Percentiles rank a stretch among this genome's conserved stretches.
Evolutionary conservation across 2,329 filamentous ascomycete genomes (phyloP).

Genomic region (Tolypocladium paradoxum): DNA sequence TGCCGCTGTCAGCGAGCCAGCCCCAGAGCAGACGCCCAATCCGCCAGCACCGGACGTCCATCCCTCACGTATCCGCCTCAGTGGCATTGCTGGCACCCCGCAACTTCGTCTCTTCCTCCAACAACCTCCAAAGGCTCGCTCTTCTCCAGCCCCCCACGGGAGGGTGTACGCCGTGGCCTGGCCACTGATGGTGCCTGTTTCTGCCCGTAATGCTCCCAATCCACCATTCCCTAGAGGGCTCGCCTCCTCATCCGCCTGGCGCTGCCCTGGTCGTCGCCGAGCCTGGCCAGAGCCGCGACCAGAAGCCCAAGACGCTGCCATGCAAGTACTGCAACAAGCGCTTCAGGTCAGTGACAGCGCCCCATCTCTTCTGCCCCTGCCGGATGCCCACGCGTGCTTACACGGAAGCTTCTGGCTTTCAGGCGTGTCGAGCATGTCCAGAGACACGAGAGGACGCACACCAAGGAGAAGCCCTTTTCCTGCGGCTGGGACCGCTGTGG

Average conservation of each 20-base stretch:
- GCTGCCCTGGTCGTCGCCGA: slow-evolving; percentile 26
- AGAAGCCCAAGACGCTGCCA: slow-evolving; percentile 51
- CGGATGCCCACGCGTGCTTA: slow-evolving; percentile 8
- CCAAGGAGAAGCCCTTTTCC: slow-evolving; percentile 54
- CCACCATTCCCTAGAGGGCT: slow-evolving; percentile 41
- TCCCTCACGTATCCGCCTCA: not conserved
- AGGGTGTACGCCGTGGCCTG: slow-evolving; percentile 1
- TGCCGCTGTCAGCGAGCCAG: not conserved
- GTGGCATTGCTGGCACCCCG: not conserved
- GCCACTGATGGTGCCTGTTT: slow-evolving; percentile 2
- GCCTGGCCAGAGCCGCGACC: slow-evolving; percentile 39
- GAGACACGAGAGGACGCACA: slow-evolving; percentile 53
- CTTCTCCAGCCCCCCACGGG: not conserved
- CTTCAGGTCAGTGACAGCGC: slow-evolving; percentile 40
- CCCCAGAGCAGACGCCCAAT: not conserved
- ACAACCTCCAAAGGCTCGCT: not conserved
- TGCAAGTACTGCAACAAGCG: slow-evolving; percentile 54
- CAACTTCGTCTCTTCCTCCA: slow-evolving; percentile 1
- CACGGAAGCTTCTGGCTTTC: slow-evolving; percentile 7
- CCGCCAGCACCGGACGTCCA: not conserved
- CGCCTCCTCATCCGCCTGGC: slow-evolving; percentile 20
- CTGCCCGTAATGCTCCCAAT: slow-evolving; percentile 38
- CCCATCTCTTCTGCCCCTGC: slow-evolving; percentile 3
- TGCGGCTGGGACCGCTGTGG: slow-evolving; percentile 50
- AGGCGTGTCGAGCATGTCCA: slow-evolving; percentile 56